A percentile compares a stretch with the other conserved stretches of the same genome.
Conservation (phyloP, 1,139 yeast species). For the Debaryomyces singareniensis region DNA sequence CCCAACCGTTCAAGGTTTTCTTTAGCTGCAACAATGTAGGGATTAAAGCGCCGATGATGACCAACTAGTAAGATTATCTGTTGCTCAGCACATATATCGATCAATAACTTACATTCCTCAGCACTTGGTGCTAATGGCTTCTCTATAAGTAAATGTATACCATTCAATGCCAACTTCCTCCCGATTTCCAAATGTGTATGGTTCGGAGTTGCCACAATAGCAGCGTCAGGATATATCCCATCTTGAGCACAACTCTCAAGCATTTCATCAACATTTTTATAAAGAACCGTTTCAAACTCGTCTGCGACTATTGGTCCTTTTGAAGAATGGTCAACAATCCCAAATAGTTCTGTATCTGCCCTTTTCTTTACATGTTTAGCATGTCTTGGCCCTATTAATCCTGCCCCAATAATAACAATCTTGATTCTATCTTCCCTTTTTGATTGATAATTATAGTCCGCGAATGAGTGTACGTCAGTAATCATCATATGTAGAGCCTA, state of each 20-base stretch:
- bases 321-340: constrained; percentile 33
- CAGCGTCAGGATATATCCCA: constrained; percentile 26
- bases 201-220: constrained; percentile 36
- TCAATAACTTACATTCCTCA: constrained; percentile 26
- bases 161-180: constrained; percentile 25
- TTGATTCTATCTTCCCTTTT: background rate
- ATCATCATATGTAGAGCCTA: background rate
- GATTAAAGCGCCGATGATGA: constrained; percentile 35
- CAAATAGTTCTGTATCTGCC: constrained; percentile 23
- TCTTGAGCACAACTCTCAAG: constrained; percentile 21
- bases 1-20: constrained; percentile 25
- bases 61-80: constrained; percentile 29
- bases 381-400: constrained; percentile 27
- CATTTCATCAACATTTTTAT: constrained; percentile 22
- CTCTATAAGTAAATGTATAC: constrained; percentile 31
- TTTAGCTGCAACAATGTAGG: constrained; percentile 29
- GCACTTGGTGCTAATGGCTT: constrained; percentile 30
- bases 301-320: constrained; percentile 32
- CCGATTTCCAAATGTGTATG: constrained; percentile 31
- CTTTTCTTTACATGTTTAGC: constrained; percentile 18
- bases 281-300: constrained; percentile 22
- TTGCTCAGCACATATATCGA: constrained; percentile 14
- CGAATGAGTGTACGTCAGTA: background rate
- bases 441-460: background rate
- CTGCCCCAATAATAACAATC: constrained; percentile 20